phyloP scores from a whole-genome alignment of 176 grass and related monocot species.

The Paspalum vaginatum region DNA sequence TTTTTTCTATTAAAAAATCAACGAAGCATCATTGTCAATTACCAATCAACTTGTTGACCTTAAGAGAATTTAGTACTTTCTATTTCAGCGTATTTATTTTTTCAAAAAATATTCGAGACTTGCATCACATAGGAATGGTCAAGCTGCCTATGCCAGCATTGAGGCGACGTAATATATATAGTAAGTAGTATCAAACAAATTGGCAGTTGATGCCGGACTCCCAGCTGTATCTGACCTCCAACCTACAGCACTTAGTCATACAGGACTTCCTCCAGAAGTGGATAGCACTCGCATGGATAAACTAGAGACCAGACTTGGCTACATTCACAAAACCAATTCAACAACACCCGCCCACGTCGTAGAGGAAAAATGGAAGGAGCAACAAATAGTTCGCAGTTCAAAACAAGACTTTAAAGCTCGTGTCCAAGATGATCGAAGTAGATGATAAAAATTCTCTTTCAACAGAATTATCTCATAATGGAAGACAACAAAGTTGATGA shows the following conservation, averaged over 20 bases:
- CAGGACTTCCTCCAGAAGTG: neutral
- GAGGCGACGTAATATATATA: neutral
- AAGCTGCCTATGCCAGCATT: neutral
- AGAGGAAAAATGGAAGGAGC: neutral
- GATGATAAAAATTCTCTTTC: neutral
- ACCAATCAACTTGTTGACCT: conserved; percentile 31
- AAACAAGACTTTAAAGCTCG: conserved; percentile 6
- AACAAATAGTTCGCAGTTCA: neutral
- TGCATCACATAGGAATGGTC: conserved; percentile 17
- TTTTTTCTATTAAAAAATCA: neutral
- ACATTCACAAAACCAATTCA: neutral
- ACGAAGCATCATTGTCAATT: conserved; percentile 6
- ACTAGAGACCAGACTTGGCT: conserved; percentile 24
- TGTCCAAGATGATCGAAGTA: neutral
- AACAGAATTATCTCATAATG: conserved; percentile 12
- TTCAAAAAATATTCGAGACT: neutral
- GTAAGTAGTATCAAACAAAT: conserved; percentile 23
- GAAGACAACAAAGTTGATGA: conserved; percentile 10
- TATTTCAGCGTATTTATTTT: neutral
- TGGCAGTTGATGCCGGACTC: neutral
- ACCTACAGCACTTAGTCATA: neutral
- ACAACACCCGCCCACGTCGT: neutral
- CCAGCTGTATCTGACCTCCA: conserved; percentile 5
- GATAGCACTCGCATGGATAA: conserved; percentile 11
- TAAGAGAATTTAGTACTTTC: conserved; percentile 27